These are phyloP conservation scores for Cladosporium halotolerans DNA, from an alignment of 2,329 filamentous ascomycete species.

Conservation along the genomic window DNA sequence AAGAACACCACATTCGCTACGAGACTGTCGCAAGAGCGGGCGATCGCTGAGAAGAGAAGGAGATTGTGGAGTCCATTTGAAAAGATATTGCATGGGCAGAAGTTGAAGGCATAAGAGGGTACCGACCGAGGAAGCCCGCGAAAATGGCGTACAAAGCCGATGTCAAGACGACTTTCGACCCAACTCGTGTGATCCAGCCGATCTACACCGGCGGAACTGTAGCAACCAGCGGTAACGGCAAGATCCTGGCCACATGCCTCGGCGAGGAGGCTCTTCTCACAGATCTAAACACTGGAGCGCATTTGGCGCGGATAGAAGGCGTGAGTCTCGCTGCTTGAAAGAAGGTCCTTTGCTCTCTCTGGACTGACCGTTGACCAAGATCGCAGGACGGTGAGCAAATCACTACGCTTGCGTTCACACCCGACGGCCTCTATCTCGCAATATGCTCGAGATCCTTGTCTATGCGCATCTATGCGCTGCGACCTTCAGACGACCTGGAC, in stretches of 20 bases:
- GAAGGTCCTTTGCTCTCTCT: conserved; percentile 8
- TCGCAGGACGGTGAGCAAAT: conserved; percentile 58
- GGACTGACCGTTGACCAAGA: conserved; percentile 36
- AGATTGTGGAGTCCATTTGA: background rate
- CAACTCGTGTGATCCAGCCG: conserved; percentile 74
- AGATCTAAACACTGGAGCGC: conserved; percentile 72
- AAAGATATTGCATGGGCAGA: background rate
- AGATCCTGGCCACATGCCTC: conserved; percentile 79
- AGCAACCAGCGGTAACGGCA: conserved; percentile 72
- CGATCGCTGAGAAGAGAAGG: background rate
- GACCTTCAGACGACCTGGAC: conserved; percentile 49
- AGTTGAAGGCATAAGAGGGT: background rate
- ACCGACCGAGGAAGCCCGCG: background rate
- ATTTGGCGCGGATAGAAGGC: conserved; percentile 81
- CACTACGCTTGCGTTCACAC: conserved; percentile 75
- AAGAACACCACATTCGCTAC: background rate
- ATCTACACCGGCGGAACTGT: conserved; percentile 91
- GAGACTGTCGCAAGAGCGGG: background rate
- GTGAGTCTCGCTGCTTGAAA: conserved; percentile 44
- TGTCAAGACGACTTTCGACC: conserved; percentile 83
- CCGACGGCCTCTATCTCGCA: conserved; percentile 79
- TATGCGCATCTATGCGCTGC: conserved; percentile 82
- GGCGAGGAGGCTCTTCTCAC: conserved; percentile 88
- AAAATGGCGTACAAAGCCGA: conserved; percentile 50
- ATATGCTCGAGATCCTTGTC: conserved; percentile 92